A percentile compares a stretch with the other conserved stretches of the same genome.
Conservation (phyloP, 2,329 filamentous ascomycete genomes). For the Pyrenophora seminiperda region DNA sequence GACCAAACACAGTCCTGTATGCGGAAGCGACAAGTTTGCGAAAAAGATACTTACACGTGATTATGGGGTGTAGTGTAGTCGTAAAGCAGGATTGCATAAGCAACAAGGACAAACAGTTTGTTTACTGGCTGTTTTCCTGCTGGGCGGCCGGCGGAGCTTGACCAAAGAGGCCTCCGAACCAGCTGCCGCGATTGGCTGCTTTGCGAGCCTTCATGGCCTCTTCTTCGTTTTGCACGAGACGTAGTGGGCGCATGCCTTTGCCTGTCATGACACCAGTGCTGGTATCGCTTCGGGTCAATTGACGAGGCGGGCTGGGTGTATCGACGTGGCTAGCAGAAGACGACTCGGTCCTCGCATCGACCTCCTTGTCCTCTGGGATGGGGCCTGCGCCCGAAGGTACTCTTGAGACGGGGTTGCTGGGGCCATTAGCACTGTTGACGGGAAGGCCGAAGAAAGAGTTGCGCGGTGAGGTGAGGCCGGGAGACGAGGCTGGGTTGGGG, state of each 20-base stretch:
- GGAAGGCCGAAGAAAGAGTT: conserved; percentile 51
- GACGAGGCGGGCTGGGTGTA: conserved; percentile 57
- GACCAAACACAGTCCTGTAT: not conserved
- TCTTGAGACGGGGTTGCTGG: conserved; percentile 45
- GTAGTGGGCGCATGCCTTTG: conserved; percentile 79
- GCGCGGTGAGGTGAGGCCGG: conserved; percentile 44
- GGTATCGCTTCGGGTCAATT: conserved; percentile 57
- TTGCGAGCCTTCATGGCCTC: conserved; percentile 48
- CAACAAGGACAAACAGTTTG: not conserved
- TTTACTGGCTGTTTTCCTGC: conserved; percentile 21
- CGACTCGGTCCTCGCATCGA: conserved; percentile 32
- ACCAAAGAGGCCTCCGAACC: conserved; percentile 55
- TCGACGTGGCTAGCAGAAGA: conserved; percentile 40
- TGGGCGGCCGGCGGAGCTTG: conserved; percentile 34
- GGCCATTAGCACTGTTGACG: conserved; percentile 47
- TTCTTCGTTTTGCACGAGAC: conserved; percentile 77
- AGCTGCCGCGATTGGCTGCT: conserved; percentile 53
- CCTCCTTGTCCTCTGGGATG: conserved; percentile 43
- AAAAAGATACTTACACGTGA: conserved; percentile 12
- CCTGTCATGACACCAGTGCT: conserved; percentile 54
- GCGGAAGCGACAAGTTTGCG: not conserved
- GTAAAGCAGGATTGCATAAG: not conserved
- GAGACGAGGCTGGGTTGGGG: conserved; percentile 55
- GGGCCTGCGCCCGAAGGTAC: conserved; percentile 43
- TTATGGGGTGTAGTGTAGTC: not conserved